Evolutionary conservation across 1,139 yeast species (phyloP).

Genomic region (Candida sp.): DNA sequence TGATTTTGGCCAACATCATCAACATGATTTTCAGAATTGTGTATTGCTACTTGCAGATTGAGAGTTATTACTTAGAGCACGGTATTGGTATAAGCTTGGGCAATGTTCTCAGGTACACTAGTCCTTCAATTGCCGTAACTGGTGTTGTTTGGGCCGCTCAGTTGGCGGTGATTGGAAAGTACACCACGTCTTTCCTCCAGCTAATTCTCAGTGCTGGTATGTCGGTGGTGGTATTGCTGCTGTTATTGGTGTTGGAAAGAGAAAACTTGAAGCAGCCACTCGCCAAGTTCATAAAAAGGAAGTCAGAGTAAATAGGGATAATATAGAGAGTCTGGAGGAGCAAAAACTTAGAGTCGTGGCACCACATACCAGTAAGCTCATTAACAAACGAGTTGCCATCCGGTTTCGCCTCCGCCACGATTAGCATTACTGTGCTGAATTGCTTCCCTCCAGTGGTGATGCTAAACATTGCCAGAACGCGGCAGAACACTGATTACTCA

Average conservation of each 20-base stretch:
- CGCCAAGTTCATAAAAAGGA: slow-evolving; percentile 6
- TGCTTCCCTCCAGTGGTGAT: slow-evolving; percentile 71
- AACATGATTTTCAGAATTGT: slow-evolving; percentile 68
- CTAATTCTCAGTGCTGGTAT: slow-evolving; percentile 43
- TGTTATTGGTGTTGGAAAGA: slow-evolving; percentile 45
- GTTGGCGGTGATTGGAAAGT: not conserved
- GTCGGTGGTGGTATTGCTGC: slow-evolving; percentile 36
- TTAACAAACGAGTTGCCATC: slow-evolving; percentile 50
- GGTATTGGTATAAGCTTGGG: slow-evolving; percentile 15
- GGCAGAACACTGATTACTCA: slow-evolving; percentile 53
- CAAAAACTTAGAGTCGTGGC: slow-evolving; percentile 41
- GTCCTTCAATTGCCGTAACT: slow-evolving; percentile 19
- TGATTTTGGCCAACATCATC: slow-evolving; percentile 61
- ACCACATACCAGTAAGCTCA: slow-evolving; percentile 28
- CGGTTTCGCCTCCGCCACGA: slow-evolving; percentile 71
- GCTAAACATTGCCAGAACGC: slow-evolving; percentile 55
- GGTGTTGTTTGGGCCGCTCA: slow-evolving; percentile 16
- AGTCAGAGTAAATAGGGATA: slow-evolving; percentile 1
- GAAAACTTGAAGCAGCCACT: slow-evolving; percentile 19
- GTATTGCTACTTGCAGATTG: slow-evolving; percentile 53
- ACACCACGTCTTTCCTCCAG: slow-evolving; percentile 36
- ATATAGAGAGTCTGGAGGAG: not conserved
- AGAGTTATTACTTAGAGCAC: slow-evolving; percentile 30
- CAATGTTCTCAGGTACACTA: slow-evolving; percentile 8
- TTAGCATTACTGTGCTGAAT: slow-evolving; percentile 70